Conservation (phyloP, 2,329 filamentous ascomycete genomes). For the Hymenoscyphus occultus region DNA sequence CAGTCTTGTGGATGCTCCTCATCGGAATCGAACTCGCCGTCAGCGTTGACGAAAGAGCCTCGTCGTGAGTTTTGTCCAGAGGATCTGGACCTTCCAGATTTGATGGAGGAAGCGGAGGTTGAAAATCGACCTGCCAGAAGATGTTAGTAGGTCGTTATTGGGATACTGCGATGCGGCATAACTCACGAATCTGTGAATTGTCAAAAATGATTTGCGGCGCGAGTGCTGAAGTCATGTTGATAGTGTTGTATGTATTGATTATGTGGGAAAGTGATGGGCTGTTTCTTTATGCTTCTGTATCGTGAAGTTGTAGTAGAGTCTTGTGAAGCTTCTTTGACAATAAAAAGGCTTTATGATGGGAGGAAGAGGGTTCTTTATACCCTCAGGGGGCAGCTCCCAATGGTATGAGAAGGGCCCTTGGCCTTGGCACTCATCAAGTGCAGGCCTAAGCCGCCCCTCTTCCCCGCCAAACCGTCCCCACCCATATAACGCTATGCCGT, state of each 20-base stretch:
- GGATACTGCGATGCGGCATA: background rate
- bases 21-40: constrained; percentile 5
- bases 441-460: background rate
- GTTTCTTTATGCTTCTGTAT: background rate
- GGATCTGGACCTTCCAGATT: background rate
- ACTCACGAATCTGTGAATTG: background rate
- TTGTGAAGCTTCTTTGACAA: background rate
- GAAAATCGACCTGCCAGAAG: constrained; percentile 7
- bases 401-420: background rate
- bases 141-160: background rate
- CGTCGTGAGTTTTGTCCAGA: background rate
- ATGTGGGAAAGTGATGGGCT: background rate
- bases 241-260: background rate
- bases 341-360: background rate
- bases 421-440: background rate
- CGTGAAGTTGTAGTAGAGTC: background rate
- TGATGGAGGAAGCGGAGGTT: constrained; percentile 3
- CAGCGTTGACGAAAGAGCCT: constrained; percentile 1
- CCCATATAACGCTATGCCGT: constrained; percentile 2
- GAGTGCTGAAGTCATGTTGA: background rate
- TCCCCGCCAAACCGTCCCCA: background rate
- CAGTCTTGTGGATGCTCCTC: constrained; percentile 16
- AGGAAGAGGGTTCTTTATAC: constrained; percentile 2
- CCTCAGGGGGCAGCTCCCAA: background rate
- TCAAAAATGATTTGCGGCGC: background rate